Percentiles rank a stretch among this genome's conserved stretches.
Evolutionary conservation across 2,329 filamentous ascomycete species (phyloP).

Genomic region (Fusarium hostae): DNA sequence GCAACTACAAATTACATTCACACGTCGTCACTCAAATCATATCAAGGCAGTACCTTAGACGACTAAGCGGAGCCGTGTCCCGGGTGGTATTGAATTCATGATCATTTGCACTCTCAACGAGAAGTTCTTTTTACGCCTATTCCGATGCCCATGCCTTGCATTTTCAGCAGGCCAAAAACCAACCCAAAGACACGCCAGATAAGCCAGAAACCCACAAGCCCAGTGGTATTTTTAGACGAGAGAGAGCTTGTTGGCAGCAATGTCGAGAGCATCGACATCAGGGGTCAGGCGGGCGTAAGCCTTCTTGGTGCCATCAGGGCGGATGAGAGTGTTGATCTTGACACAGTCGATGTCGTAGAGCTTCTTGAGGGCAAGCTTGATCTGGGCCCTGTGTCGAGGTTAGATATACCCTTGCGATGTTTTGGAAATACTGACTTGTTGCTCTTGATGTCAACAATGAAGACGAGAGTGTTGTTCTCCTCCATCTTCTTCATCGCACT

Average conservation of each 20-base stretch:
- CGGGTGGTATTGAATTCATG: conserved; percentile 50
- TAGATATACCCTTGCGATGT: neutral
- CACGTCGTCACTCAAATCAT: neutral
- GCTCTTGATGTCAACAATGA: conserved; percentile 96
- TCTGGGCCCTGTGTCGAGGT: conserved; percentile 77
- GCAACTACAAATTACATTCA: neutral
- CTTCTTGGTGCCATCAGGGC: conserved; percentile 98
- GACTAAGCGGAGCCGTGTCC: conserved; percentile 21
- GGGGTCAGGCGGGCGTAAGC: conserved; percentile 94
- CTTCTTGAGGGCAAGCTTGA: conserved; percentile 98
- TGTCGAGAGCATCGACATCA: conserved; percentile 98
- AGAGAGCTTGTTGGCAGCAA: conserved; percentile 97
- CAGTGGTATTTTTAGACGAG: conserved; percentile 64
- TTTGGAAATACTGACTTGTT: conserved; percentile 67
- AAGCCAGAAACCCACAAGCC: conserved; percentile 43
- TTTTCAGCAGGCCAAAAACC: conserved; percentile 54
- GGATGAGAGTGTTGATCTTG: conserved; percentile 99
- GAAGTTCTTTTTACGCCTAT: conserved; percentile 51
- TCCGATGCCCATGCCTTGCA: conserved; percentile 52
- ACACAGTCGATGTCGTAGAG: conserved; percentile 97
- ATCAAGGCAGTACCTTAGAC: neutral
- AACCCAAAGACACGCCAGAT: conserved; percentile 49
- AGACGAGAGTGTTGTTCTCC: conserved; percentile 99
- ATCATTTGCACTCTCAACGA: conserved; percentile 51
- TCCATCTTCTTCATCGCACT: conserved; percentile 99